Evolutionary conservation across 1,284 basidiomycete genomes (phyloP).

Genomic region (Wallemia hederae): DNA sequence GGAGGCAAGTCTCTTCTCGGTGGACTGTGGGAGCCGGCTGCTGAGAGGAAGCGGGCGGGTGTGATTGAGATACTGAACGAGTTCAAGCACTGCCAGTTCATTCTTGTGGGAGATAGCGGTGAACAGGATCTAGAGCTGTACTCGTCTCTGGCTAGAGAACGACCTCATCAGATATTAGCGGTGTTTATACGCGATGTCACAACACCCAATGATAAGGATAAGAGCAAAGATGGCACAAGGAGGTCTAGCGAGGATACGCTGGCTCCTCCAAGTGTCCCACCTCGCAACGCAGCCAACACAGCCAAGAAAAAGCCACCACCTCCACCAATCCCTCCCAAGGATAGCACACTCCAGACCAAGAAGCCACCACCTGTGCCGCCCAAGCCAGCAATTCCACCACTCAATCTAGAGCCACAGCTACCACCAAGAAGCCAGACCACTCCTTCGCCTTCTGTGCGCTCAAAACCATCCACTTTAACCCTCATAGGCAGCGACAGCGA

Average conservation of each 20-base stretch:
- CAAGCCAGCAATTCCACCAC: background rate
- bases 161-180: conserved; percentile 30
- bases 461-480: background rate
- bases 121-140: conserved; percentile 74
- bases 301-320: background rate
- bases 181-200: conserved; percentile 50
- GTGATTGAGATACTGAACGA: conserved; percentile 44
- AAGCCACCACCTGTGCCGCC: background rate
- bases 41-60: conserved; percentile 41
- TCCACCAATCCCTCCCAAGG: background rate
- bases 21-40: conserved; percentile 39
- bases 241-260: background rate
- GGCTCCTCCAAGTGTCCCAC: background rate
- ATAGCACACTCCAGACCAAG: background rate
- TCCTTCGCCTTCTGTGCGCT: conserved; percentile 3
- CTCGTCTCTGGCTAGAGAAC: conserved; percentile 32
- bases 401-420: background rate
- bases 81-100: conserved; percentile 41
- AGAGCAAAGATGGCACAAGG: background rate
- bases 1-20: conserved; percentile 49
- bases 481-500: conserved; percentile 18
- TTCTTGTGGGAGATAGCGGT: conserved; percentile 60
- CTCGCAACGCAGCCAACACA: background rate
- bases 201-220: conserved; percentile 7
- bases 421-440: conserved; percentile 2